Evolutionary conservation across 1,284 basidiomycete species (phyloP).

Genomic region (Veloporphyrellus conicus): DNA sequence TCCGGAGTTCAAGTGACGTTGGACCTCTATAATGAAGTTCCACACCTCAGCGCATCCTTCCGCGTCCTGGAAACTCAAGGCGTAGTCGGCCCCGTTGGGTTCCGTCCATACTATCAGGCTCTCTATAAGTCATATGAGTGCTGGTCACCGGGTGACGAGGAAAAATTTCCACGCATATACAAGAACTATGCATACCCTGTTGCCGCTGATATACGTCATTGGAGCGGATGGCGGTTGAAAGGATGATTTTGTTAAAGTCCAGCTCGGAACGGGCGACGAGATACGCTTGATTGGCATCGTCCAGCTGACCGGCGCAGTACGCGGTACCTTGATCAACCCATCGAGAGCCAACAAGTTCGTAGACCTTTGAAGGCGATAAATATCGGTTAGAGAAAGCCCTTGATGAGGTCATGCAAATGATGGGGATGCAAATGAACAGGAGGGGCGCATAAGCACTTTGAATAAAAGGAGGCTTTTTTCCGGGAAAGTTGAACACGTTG

Average conservation of each 20-base stretch:
- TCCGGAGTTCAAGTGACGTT: constrained; percentile 69
- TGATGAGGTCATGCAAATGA: constrained; percentile 33
- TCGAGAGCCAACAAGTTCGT: constrained; percentile 81
- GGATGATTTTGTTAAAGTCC: constrained; percentile 64
- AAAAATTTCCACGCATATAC: not conserved
- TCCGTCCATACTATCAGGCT: constrained; percentile 99
- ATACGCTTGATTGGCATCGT: constrained; percentile 73
- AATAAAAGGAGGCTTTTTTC: constrained; percentile 17
- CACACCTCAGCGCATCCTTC: constrained; percentile 96
- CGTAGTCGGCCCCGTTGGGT: constrained; percentile 90
- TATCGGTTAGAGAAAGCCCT: constrained; percentile 30
- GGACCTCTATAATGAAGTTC: constrained; percentile 96
- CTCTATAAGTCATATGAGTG: constrained; percentile 48
- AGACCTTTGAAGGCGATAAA: constrained; percentile 58
- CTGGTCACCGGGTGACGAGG: constrained; percentile 2
- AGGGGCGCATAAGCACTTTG: constrained; percentile 13
- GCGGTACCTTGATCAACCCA: constrained; percentile 96
- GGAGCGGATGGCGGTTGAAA: constrained; percentile 70
- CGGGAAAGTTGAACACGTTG: constrained; percentile 24
- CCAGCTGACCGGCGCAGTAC: constrained; percentile 85
- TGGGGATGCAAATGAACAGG: constrained; percentile 22
- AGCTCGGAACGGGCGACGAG: constrained; percentile 82
- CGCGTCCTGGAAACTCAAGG: constrained; percentile 94
- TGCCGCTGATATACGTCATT: constrained; percentile 90
- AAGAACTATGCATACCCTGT: constrained; percentile 60